phyloP scores from a whole-genome alignment of 2,329 filamentous ascomycete species.

The Sphaerulina vaccinii region DNA sequence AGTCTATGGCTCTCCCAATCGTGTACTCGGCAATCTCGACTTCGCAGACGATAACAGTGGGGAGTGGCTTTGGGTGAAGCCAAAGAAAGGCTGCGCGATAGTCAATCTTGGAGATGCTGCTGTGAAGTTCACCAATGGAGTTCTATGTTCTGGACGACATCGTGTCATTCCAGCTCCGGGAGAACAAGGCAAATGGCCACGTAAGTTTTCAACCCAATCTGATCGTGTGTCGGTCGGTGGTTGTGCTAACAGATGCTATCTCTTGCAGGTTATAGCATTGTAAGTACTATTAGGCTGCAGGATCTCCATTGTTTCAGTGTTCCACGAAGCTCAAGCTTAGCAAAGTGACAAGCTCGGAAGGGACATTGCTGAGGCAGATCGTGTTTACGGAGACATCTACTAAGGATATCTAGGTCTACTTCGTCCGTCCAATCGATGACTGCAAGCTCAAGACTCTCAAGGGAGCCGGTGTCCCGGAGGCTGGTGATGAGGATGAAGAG shows the following conservation, averaged over 20 bases:
- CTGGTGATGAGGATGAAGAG: constrained; percentile 36
- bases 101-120: constrained; percentile 51
- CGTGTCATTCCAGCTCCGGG: constrained; percentile 53
- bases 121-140: constrained; percentile 47
- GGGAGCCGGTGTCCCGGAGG: constrained; percentile 31
- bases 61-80: constrained; percentile 56
- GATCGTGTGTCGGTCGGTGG: too few species aligned
- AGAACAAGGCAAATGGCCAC: constrained; percentile 45
- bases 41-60: constrained; percentile 26
- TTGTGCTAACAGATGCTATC: too few species aligned
- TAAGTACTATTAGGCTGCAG: too few species aligned
- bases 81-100: constrained; percentile 48
- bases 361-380: too few species aligned
- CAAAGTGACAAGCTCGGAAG: too few species aligned
- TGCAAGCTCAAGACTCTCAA: constrained; percentile 44
- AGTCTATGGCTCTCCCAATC: constrained; percentile 38
- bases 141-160: constrained; percentile 47
- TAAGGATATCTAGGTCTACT: constrained; percentile 49
- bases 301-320: background rate
- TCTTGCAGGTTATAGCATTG: too few species aligned
- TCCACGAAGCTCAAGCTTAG: background rate
- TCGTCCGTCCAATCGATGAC: constrained; percentile 52
- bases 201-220: constrained; percentile 48
- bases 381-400: too few species aligned
- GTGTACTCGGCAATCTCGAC: constrained; percentile 21